Percentiles rank a stretch among this genome's conserved stretches.
phyloP scores from a whole-genome alignment of 768 basidiomycete species.

The Podaxis sp. region DNA sequence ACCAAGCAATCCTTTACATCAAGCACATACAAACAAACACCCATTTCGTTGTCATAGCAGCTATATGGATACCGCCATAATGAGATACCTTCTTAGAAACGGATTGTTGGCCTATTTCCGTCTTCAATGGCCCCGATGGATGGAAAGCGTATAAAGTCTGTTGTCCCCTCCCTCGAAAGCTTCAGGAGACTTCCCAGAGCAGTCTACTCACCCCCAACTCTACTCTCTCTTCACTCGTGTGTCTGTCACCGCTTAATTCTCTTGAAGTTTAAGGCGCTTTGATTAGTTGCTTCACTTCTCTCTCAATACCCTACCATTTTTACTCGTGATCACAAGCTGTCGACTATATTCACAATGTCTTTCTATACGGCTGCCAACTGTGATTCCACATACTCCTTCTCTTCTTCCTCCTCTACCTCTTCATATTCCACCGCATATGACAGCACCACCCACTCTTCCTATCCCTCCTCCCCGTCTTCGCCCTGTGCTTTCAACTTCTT shows the following conservation, averaged over 20 bases:
- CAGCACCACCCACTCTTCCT: background rate
- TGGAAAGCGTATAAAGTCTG: background rate
- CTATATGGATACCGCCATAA: background rate
- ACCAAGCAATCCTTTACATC: background rate
- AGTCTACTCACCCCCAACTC: background rate
- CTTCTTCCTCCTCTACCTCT: constrained; percentile 10
- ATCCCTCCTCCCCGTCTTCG: background rate
- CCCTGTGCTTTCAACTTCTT: constrained; percentile 15
- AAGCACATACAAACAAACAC: background rate
- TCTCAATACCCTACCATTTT: background rate
- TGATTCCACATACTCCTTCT: constrained; percentile 3
- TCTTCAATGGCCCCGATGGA: background rate
- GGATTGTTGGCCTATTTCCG: background rate
- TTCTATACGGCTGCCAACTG: constrained; percentile 2
- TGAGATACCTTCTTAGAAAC: background rate
- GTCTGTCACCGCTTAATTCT: background rate
- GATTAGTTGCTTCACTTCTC: constrained; percentile 17
- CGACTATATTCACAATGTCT: constrained; percentile 3
- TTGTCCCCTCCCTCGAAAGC: background rate
- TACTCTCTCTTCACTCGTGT: background rate
- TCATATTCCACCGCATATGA: background rate
- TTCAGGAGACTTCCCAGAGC: background rate
- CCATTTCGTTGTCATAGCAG: background rate
- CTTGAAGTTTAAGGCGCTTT: constrained; percentile 13
- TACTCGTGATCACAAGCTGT: background rate